Evolutionary conservation across 345 rosid genomes (phyloP).

Genomic region (Bruguiera sexangula): DNA sequence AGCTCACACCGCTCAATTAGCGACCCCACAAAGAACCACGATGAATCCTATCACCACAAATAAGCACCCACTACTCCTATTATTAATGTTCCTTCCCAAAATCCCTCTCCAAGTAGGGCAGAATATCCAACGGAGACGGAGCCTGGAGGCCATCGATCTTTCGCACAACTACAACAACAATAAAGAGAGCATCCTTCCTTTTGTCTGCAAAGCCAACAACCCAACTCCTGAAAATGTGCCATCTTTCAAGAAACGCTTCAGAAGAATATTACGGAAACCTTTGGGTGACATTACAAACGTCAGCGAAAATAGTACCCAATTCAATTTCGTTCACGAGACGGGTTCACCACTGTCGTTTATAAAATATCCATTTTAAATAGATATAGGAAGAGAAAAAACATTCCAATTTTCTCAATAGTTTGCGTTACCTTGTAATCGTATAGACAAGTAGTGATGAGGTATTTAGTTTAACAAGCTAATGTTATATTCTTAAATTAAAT

Average conservation of each 20-base stretch:
- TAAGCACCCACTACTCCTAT: not conserved
- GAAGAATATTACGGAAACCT: conserved; percentile 19
- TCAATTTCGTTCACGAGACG: not conserved
- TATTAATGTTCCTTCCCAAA: too few relatives aligned
- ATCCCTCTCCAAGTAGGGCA: not conserved
- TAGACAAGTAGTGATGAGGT: too few relatives aligned
- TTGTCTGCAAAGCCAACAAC: conserved; percentile 1
- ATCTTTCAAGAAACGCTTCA: conserved; percentile 11
- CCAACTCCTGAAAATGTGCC: conserved; percentile 3
- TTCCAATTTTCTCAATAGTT: too few relatives aligned
- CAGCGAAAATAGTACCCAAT: conserved; percentile 2
- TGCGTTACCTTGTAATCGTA: too few relatives aligned
- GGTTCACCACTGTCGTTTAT: not conserved
- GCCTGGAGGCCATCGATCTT: conserved; percentile 1
- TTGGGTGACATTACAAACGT: conserved; percentile 19
- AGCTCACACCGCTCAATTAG: too few relatives aligned
- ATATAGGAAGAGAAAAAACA: too few relatives aligned
- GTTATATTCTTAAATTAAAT: too few relatives aligned
- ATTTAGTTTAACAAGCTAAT: too few relatives aligned
- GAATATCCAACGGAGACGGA: not conserved
- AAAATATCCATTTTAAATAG: not conserved
- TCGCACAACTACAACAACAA: not conserved
- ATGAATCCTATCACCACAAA: not conserved
- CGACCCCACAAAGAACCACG: too few relatives aligned
- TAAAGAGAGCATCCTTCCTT: conserved; percentile 21